Evolutionary conservation across 2,329 filamentous ascomycete species (phyloP).

Genomic region (Massarina eburnea): DNA sequence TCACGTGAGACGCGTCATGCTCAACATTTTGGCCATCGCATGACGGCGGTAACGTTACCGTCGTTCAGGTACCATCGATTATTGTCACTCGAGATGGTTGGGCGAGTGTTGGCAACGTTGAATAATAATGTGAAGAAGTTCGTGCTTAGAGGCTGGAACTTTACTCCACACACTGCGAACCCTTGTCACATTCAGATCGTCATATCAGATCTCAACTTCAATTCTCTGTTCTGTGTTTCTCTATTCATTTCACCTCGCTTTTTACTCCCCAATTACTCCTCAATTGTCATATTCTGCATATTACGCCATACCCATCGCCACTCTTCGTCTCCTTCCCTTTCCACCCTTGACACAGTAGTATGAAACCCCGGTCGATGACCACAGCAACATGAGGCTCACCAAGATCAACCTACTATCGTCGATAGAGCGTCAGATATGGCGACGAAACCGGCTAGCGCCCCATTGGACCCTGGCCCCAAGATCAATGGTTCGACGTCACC

Average conservation of each 20-base stretch:
- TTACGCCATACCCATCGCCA: no score
- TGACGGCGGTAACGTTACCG: not conserved
- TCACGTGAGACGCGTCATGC: slow-evolving; percentile 2
- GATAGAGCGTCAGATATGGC: slow-evolving; percentile 14
- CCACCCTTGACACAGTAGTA: not conserved
- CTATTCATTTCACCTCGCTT: no score
- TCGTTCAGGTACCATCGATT: not conserved
- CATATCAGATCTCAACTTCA: no score
- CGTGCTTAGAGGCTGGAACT: no score
- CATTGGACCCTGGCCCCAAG: slow-evolving; percentile 15
- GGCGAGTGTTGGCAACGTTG: no score
- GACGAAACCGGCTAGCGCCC: slow-evolving; percentile 7
- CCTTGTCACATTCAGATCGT: no score
- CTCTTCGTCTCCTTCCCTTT: not conserved
- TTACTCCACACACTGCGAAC: no score
- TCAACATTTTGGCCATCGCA: not conserved
- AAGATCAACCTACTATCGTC: slow-evolving; percentile 17
- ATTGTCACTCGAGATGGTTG: not conserved
- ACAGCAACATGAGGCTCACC: slow-evolving; percentile 1
- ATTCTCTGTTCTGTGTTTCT: no score
- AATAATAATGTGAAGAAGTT: no score
- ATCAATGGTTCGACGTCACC: slow-evolving; percentile 24
- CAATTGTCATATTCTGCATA: not conserved
- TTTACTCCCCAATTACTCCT: no score
- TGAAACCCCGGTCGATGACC: not conserved